These are phyloP conservation scores for Huiozyma sinensis DNA, from an alignment of 805 yeast species.

Conservation along the genomic window DNA sequence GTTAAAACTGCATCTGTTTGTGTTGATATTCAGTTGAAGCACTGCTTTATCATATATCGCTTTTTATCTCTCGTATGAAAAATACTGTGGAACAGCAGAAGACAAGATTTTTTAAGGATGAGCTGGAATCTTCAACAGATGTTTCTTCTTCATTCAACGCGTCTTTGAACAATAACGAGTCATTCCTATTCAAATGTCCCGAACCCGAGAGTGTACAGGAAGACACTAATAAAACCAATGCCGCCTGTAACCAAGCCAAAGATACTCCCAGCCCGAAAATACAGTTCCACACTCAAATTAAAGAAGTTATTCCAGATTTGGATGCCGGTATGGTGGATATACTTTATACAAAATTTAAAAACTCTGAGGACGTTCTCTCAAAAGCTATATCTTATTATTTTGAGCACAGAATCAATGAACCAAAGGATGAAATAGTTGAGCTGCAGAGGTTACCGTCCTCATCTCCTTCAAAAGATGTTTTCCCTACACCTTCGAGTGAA, in stretches of 20 bases:
- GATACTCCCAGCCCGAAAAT: slow-evolving; percentile 7
- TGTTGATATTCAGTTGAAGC: no score
- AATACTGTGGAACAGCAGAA: slow-evolving; percentile 5
- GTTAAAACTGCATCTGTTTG: no score
- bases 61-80: no score
- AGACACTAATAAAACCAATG: slow-evolving; percentile 2
- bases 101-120: slow-evolving; percentile 23
- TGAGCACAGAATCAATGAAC: slow-evolving; percentile 15
- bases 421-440: not conserved
- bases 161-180: slow-evolving; percentile 9
- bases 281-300: slow-evolving; percentile 26
- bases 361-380: slow-evolving; percentile 22
- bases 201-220: not conserved
- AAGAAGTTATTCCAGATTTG: slow-evolving; percentile 29
- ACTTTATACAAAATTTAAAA: slow-evolving; percentile 23
- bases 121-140: slow-evolving; percentile 19
- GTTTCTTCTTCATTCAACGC: slow-evolving; percentile 4
- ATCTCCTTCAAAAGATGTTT: not conserved
- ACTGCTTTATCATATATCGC: no score
- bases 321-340: slow-evolving; percentile 9
- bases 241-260: not conserved
- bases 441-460: not conserved
- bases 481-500: not conserved
- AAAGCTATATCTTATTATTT: slow-evolving; percentile 34
- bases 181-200: slow-evolving; percentile 13